phyloP scores from a whole-genome alignment of 768 basidiomycete species.

The Heimioporus sp. region DNA sequence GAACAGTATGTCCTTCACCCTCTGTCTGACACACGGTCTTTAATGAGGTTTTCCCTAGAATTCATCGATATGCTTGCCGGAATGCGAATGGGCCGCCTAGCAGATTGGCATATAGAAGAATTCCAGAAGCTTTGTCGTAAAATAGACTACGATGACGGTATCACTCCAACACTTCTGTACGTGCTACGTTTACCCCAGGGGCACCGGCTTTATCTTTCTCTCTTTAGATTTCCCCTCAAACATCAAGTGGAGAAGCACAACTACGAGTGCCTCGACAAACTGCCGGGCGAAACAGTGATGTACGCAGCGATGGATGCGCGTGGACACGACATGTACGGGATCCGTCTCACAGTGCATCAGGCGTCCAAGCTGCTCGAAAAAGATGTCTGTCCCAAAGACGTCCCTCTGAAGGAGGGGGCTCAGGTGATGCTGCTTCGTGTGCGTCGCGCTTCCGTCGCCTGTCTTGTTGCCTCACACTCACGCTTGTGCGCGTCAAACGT shows the following conservation, averaged over 20 bases:
- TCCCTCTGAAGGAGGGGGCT: conserved; percentile 60
- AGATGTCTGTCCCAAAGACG: conserved; percentile 45
- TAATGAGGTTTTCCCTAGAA: conserved; percentile 39
- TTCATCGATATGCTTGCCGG: conserved; percentile 97
- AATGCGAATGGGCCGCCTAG: conserved; percentile 88
- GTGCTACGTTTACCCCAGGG: conserved; percentile 19
- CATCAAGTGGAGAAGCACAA: conserved; percentile 26
- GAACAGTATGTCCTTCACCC: conserved; percentile 33
- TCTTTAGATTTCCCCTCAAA: conserved; percentile 28
- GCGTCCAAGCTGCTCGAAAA: conserved; percentile 41
- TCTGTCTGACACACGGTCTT: not conserved
- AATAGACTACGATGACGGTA: conserved; percentile 73
- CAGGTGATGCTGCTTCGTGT: conserved; percentile 74
- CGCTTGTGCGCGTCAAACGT: not conserved
- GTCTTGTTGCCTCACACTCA: not conserved
- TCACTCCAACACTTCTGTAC: conserved; percentile 88
- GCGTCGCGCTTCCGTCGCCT: not conserved
- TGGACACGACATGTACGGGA: conserved; percentile 39
- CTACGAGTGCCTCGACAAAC: conserved; percentile 13
- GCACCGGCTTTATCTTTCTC: not conserved
- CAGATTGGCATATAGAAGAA: conserved; percentile 56
- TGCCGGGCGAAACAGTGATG: conserved; percentile 27
- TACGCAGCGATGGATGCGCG: conserved; percentile 45
- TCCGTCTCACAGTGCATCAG: conserved; percentile 28
- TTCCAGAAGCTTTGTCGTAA: conserved; percentile 66